Evolutionary conservation across 306 rosid species (phyloP).

Genomic region (Trifolium dubium): DNA sequence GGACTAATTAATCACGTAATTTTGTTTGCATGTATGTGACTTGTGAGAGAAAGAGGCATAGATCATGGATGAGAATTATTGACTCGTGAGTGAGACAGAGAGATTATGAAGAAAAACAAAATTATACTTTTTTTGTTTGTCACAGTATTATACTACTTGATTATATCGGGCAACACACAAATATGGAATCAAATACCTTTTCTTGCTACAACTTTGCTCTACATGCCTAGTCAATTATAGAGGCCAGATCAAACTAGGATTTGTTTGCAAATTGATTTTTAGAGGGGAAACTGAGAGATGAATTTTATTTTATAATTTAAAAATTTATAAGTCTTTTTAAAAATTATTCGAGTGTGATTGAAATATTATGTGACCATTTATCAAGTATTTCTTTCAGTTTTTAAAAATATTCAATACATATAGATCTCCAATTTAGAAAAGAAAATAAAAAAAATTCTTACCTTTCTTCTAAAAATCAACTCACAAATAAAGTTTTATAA

Average conservation of each 20-base stretch:
- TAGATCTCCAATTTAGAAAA: too few relatives aligned
- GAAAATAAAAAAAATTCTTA: too few relatives aligned
- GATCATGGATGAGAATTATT: conserved; percentile 17
- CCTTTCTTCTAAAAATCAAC: too few relatives aligned
- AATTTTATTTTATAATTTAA: too few relatives aligned
- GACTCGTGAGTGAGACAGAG: neutral
- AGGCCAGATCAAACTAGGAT: neutral
- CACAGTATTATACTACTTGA: neutral
- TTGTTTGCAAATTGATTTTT: too few relatives aligned
- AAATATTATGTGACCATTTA: too few relatives aligned
- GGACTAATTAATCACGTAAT: conserved; percentile 2
- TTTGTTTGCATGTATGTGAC: neutral
- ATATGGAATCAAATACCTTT: conserved; percentile 33
- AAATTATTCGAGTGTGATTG: too few relatives aligned
- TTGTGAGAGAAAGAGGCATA: neutral
- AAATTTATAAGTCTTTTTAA: too few relatives aligned
- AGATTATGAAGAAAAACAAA: neutral
- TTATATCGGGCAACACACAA: conserved; percentile 20
- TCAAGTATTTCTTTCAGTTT: too few relatives aligned
- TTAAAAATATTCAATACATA: too few relatives aligned
- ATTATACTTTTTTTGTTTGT: neutral
- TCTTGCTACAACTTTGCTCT: conserved; percentile 17
- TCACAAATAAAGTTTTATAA: neutral
- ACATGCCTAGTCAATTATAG: conserved; percentile 26
- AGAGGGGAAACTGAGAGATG: too few relatives aligned